Conservation (phyloP, 1,284 basidiomycete species). For the Xerocomus nothofagi region DNA sequence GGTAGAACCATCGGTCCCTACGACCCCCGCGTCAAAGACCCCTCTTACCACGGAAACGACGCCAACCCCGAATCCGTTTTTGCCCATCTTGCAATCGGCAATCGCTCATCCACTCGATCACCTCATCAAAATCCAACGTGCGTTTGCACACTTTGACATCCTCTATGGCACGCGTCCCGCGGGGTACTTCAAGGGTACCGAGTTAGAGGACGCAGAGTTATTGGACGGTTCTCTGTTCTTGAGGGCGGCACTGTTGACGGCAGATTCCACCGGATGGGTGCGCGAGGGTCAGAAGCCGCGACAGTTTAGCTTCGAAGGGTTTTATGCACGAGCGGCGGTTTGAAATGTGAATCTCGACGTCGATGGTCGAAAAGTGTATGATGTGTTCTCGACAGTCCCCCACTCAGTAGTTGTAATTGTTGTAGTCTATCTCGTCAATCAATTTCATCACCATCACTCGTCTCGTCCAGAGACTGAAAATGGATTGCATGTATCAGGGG, state of each 20-base stretch:
- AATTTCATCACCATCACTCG: no score
- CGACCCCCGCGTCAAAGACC: neutral
- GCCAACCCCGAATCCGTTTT: constrained; percentile 31
- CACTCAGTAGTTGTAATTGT: neutral
- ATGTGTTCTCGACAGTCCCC: neutral
- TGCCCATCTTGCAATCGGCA: constrained; percentile 35
- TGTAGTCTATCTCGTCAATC: neutral
- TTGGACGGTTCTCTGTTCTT: constrained; percentile 38
- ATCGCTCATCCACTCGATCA: constrained; percentile 36
- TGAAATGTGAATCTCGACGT: neutral
- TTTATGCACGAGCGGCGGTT: constrained; percentile 2
- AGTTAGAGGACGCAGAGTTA: constrained; percentile 34
- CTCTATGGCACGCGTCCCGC: constrained; percentile 31
- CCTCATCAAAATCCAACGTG: constrained; percentile 32
- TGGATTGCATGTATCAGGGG: no score
- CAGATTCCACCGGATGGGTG: constrained; percentile 35
- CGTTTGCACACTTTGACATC: constrained; percentile 33
- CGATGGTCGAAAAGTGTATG: neutral
- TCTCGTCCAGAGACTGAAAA: neutral
- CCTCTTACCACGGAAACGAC: constrained; percentile 18
- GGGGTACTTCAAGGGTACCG: constrained; percentile 39
- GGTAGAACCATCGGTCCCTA: constrained; percentile 10
- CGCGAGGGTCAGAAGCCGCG: constrained; percentile 29
- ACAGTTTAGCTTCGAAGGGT: constrained; percentile 17
- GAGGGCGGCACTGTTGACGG: constrained; percentile 30